A percentile compares a stretch with the other conserved stretches of the same genome.
Evolutionary conservation across 2,329 filamentous ascomycete species (phyloP).

Genomic region (Bertia moriformis): DNA sequence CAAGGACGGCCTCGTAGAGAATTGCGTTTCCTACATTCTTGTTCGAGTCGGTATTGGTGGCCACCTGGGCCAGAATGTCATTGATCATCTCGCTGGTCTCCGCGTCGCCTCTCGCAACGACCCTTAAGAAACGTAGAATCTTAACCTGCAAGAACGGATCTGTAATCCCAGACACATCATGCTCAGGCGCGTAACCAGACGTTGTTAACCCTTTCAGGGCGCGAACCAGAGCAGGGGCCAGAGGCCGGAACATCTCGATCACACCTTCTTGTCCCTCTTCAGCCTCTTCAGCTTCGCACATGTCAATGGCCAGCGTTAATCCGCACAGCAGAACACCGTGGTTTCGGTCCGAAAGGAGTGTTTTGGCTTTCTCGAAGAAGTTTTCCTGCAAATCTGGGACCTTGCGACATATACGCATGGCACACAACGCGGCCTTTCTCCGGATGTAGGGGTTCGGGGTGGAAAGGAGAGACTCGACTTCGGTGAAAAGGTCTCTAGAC

Average conservation of each 20-base stretch:
- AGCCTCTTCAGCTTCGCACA: conserved; percentile 89
- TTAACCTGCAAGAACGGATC: conserved; percentile 97
- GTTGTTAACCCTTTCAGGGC: conserved; percentile 84
- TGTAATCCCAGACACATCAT: conserved; percentile 94
- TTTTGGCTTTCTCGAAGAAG: conserved; percentile 84
- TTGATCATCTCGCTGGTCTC: conserved; percentile 94
- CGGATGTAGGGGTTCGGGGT: conserved; percentile 97
- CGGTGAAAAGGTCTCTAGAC: conserved; percentile 90
- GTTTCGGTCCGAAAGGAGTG: conserved; percentile 80
- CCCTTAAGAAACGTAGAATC: conserved; percentile 71
- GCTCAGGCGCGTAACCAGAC: conserved; percentile 91
- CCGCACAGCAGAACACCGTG: conserved; percentile 90
- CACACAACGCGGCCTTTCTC: conserved; percentile 92
- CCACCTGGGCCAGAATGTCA: conserved; percentile 92
- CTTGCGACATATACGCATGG: conserved; percentile 96
- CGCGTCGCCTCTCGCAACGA: conserved; percentile 72
- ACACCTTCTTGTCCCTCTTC: conserved; percentile 82
- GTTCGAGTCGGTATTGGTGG: conserved; percentile 91
- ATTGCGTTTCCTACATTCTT: conserved; percentile 99
- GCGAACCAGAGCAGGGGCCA: conserved; percentile 74
- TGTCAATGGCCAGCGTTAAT: conserved; percentile 73
- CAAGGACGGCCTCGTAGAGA: conserved; percentile 89
- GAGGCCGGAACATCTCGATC: conserved; percentile 76
- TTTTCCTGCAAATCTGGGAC: conserved; percentile 95
- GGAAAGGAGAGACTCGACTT: conserved; percentile 82